These are phyloP conservation scores for Epichloe gansuensis DNA, from an alignment of 2,329 filamentous ascomycete genomes.

Conservation along the genomic window DNA sequence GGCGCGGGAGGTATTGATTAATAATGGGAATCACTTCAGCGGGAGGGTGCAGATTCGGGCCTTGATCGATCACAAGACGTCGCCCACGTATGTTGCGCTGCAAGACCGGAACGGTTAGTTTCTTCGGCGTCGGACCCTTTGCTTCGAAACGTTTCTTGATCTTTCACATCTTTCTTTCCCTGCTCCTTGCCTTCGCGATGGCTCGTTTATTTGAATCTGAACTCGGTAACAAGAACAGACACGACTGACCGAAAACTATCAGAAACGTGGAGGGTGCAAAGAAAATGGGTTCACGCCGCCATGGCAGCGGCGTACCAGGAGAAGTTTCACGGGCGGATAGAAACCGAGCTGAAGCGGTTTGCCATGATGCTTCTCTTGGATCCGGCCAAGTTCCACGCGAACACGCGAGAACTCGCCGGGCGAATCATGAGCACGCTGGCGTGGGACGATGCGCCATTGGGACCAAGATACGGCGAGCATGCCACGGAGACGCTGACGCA, in stretches of 20 bases:
- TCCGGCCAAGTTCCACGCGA: conserved; percentile 31
- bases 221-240: not conserved
- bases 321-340: conserved; percentile 37
- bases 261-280: conserved; percentile 37
- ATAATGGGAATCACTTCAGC: conserved; percentile 37
- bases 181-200: no score
- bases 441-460: conserved; percentile 37
- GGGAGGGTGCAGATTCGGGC: conserved; percentile 38
- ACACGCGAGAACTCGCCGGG: conserved; percentile 36
- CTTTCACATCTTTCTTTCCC: not conserved
- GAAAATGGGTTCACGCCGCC: conserved; percentile 40
- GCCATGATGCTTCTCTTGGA: conserved; percentile 34
- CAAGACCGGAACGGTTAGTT: conserved; percentile 25
- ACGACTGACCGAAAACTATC: not conserved
- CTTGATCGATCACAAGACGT: conserved; percentile 35
- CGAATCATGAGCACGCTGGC: conserved; percentile 37
- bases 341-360: conserved; percentile 32
- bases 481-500: conserved; percentile 35
- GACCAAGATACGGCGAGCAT: conserved; percentile 31
- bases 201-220: not conserved
- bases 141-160: not conserved
- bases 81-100: conserved; percentile 34
- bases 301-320: conserved; percentile 28
- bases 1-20: conserved; percentile 35
- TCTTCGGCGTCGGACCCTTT: not conserved